Base-by-base conservation (phyloP, 1,284 basidiomycete species). In the Heterobasidion annosum region DNA sequence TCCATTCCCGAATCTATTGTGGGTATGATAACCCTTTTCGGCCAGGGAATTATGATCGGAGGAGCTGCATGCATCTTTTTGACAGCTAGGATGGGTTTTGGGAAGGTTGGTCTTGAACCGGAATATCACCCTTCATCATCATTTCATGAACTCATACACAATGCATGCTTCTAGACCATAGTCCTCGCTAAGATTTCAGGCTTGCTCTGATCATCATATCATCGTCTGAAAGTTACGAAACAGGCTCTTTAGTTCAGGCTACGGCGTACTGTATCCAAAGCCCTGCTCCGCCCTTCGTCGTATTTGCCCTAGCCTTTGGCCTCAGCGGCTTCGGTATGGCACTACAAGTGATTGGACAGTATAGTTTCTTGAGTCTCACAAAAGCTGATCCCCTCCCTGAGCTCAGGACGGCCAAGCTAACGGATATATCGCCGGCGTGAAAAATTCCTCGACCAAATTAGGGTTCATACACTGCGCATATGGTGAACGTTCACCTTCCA, bases 281-380 rank as follows among this genome's bases (percentile, higher is more conserved):
- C 15, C 74, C 83, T 25, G 83, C 77, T 2, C 75, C 78, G 2
- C 87, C 88, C 0, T 90, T 84, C 64, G 81, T 84, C 0, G 70
- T 83, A 4, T 83, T 88, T 61, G 77, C 83, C 47, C 61, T 83
- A 45, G 76, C 78, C 0, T 89, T 76, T 61, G 62, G 72, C 3
- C 70, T 87, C 56, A 80, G 78, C 54, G 87, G 88, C 1, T 74
- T 83, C 56, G 85, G 82, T 0, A 66, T 81, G 46, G 73, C 77
- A 3, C 62, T 83, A 25, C 76, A 79, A 63, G 79, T 77, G 60
- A 48, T 25, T 25, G 25, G 25, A 25, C 25, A 25, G 25, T 25
- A 25, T 25, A 4, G 67, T 57, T 12, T 2, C 15, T 16, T 16
- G 18, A 8, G 3, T 3, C 2, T 4, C 9, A 16, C 13, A 8